Conservation (phyloP, 2,329 filamentous ascomycete genomes). For the Cladophialophora chaetospira region DNA sequence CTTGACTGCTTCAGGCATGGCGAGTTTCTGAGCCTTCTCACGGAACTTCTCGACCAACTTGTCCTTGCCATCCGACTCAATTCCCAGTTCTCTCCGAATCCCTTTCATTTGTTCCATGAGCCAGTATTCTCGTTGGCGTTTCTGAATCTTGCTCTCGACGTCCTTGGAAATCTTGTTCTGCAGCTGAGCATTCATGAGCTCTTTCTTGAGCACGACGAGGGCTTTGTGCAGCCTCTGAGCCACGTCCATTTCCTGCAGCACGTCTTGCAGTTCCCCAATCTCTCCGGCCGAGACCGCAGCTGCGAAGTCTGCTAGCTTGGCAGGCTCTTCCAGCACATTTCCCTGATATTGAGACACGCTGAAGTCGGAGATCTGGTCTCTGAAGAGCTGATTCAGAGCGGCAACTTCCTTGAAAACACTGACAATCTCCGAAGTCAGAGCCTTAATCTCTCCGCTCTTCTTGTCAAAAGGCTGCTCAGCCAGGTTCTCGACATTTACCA, state of each 20-base stretch:
- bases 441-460: slow-evolving; percentile 84
- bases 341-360: slow-evolving; percentile 92
- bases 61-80: slow-evolving; percentile 97
- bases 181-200: slow-evolving; percentile 95
- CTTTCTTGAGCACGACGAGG: slow-evolving; percentile 90
- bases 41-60: slow-evolving; percentile 97
- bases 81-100: slow-evolving; percentile 89
- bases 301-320: slow-evolving; percentile 94
- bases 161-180: slow-evolving; percentile 98
- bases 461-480: slow-evolving; percentile 85
- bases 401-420: slow-evolving; percentile 99
- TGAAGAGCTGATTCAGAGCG: slow-evolving; percentile 88
- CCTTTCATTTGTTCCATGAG: slow-evolving; percentile 99
- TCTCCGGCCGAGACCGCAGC: slow-evolving; percentile 95
- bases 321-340: slow-evolving; percentile 92
- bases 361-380: slow-evolving; percentile 96
- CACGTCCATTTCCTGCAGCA: slow-evolving; percentile 83
- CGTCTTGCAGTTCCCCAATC: slow-evolving; percentile 86
- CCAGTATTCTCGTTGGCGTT: slow-evolving; percentile 97
- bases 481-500: slow-evolving; percentile 94
- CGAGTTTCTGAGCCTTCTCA: slow-evolving; percentile 88
- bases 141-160: slow-evolving; percentile 95
- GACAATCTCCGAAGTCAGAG: slow-evolving; percentile 95
- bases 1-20: slow-evolving; percentile 94
- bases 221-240: slow-evolving; percentile 92